These are phyloP conservation scores for Thymus mandschuricus DNA, from an alignment of 257 asterid species.

Conservation along the genomic window DNA sequence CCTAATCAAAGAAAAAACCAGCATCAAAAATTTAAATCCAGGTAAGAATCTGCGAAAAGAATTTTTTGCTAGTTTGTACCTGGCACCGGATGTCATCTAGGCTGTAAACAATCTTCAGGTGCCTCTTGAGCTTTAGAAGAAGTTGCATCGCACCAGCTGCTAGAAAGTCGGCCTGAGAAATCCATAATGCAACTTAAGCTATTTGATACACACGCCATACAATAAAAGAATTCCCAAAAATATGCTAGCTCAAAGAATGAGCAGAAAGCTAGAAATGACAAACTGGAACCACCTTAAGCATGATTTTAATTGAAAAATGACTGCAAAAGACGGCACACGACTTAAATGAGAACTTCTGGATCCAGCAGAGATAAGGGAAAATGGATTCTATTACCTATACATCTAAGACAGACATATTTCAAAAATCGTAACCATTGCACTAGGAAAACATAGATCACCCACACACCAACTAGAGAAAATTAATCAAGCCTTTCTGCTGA, in stretches of 20 bases:
- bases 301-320: not conserved
- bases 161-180: constrained; percentile 73
- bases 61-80: constrained; percentile 42
- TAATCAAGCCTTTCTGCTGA: not conserved
- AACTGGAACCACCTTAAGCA: constrained; percentile 3
- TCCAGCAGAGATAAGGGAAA: constrained; percentile 16
- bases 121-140: constrained; percentile 92
- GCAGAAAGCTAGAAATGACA: not conserved
- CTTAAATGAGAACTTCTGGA: constrained; percentile 10
- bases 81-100: constrained; percentile 92
- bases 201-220: constrained; percentile 9
- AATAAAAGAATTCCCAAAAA: not conserved
- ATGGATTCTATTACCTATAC: constrained; percentile 7
- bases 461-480: constrained; percentile 12
- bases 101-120: constrained; percentile 83
- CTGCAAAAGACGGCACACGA: not conserved
- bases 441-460: not conserved
- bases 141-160: constrained; percentile 91
- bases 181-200: constrained; percentile 24
- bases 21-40: constrained; percentile 24
- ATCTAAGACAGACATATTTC: constrained; percentile 1
- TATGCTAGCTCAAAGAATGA: constrained; percentile 12
- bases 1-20: constrained; percentile 49
- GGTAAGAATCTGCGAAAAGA: constrained; percentile 24
- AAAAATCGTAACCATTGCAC: not conserved